Percentiles rank a stretch among this genome's conserved stretches.
These are phyloP conservation scores for Sphenostylis stenocarpa DNA, from an alignment of 306 rosid species.

Conservation along the genomic window DNA sequence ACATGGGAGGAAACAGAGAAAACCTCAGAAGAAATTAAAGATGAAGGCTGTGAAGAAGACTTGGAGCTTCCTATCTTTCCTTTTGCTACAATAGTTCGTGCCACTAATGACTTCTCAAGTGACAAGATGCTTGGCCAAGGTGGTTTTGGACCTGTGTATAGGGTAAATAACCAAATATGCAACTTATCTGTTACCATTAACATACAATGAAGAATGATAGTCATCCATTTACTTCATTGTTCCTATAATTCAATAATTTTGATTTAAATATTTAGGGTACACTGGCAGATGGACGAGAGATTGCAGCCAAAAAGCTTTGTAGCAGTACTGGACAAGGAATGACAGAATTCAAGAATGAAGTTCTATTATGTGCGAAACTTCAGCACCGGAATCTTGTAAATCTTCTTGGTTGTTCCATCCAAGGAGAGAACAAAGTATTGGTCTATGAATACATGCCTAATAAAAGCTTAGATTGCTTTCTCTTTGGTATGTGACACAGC, in stretches of 20 bases:
- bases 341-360: slow-evolving; percentile 49
- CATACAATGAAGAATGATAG: neutral
- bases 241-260: neutral
- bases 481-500: slow-evolving; percentile 42
- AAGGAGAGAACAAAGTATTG: slow-evolving; percentile 36
- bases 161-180: slow-evolving; percentile 7
- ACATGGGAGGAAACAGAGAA: neutral
- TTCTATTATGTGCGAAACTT: slow-evolving; percentile 40
- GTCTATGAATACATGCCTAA: slow-evolving; percentile 37
- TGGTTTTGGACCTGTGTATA: slow-evolving; percentile 55
- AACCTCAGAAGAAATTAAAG: neutral
- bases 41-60: slow-evolving; percentile 25
- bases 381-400: slow-evolving; percentile 50
- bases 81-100: slow-evolving; percentile 33
- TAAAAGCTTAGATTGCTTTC: slow-evolving; percentile 38
- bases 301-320: slow-evolving; percentile 51
- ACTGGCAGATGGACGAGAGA: slow-evolving; percentile 38
- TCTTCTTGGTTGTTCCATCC: slow-evolving; percentile 44
- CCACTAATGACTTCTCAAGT: slow-evolving; percentile 44
- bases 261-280: slow-evolving; percentile 29
- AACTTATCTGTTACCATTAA: neutral
- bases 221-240: neutral
- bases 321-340: slow-evolving; percentile 32
- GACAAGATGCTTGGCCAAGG: slow-evolving; percentile 44
- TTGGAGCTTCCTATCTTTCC: slow-evolving; percentile 45